Base-by-base conservation (phyloP, 495 filamentous ascomycete genomes). In the Chaetomium tenue region DNA sequence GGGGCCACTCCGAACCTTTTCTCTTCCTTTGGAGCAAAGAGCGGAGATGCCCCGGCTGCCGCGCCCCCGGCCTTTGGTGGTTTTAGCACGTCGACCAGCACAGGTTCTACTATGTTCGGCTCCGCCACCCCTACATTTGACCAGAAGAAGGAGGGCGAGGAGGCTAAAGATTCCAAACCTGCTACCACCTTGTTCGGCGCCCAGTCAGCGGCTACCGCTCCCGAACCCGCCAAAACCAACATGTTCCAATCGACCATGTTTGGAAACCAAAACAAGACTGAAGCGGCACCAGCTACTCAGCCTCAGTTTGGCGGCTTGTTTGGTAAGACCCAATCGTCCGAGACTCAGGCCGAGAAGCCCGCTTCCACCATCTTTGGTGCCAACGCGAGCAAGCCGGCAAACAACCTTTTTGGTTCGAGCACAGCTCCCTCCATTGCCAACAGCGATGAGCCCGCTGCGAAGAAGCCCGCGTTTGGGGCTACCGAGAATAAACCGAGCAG, bases 211-310 rank as follows among this genome's bases (percentile, higher is more conserved):
- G 47, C 61, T 8, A 37, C 6, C 5, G 20, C 63, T 53, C 33
- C 65, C 22, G 66, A 72, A 30, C 25, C 75, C 26, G n/a, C 76
- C 15, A 72, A 71, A 25, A 25, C 72, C 26, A 63, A 71, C 7
- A 60, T 73, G 12, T 77, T 78, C 64, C 75, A 76, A 47, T 72
- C 75, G 28, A 73, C 75, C 12, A 64, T 82, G 30, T 84, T 84
- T 66, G 83, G 82, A 13, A 67, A 58, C 56, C 62, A 66, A 40
- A 55, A 40, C 44, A 75, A 76, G 50, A 20, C 72, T 3, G 77
- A 77, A 55, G 25, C 66, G 13, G 58, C 64, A 25, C 68, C 68
- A n/a, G 15, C 63, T 18, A 8, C 65, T 5, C 65, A 71, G 33
- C 33, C 74, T 25, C 71, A 63, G 37, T 46, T 66, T 18, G 54